Base-by-base conservation (phyloP, 140 eudicot genomes). In the Stevia rebaudiana region DNA sequence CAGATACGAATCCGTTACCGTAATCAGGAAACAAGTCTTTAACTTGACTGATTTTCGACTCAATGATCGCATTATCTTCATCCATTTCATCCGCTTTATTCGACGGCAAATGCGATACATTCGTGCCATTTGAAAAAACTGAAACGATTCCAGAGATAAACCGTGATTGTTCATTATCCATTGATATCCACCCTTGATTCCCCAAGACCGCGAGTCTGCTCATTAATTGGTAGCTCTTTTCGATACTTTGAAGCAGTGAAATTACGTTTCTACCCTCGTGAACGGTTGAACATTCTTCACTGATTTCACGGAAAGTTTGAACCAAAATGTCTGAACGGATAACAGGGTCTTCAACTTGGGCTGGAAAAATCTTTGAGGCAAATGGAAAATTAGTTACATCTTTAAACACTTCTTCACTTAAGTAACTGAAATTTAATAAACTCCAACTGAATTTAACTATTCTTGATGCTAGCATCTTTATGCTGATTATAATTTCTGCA, bases 1-100 rank as follows among this genome's bases (percentile, higher is more conserved):
- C 95, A 9, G 83, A 79, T 33, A 92, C 43, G 67, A 81, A 92
- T 16, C 99, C 99, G 9, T 81, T 81, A 4, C 99, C 95, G 44
- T 92, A 92, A 67, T 92, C 92, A 39, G 99, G 99, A 67, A 92
- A 92, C 9, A 92, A 74, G 48, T 92, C 99, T 76, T 79, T 92
- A 65, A 92, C 81, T 75, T 92, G 99, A 63, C 94, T 88, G 65
- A 92, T 88, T 84, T 83, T 83, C 3, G 99, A 92, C 63, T 88
- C 99, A 8, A 63, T 47, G 59, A 92, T 85, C 21, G 88, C 94
- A 2, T 77, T 39, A 25, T 85, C 94, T 85, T 92, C 99, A 78
- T 88, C 95, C 39, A 75, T 70, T 63, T 72, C 87, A 23, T 69
- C 58, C 17, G 43, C 40, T 52, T 63, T 71, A 56, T 48, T 72